Evolutionary conservation across 139 green algal species (phyloP), one percentile per base, ranked within the genome.

Genomic region (Auxenochlorella pyrenoidosa): DNA sequence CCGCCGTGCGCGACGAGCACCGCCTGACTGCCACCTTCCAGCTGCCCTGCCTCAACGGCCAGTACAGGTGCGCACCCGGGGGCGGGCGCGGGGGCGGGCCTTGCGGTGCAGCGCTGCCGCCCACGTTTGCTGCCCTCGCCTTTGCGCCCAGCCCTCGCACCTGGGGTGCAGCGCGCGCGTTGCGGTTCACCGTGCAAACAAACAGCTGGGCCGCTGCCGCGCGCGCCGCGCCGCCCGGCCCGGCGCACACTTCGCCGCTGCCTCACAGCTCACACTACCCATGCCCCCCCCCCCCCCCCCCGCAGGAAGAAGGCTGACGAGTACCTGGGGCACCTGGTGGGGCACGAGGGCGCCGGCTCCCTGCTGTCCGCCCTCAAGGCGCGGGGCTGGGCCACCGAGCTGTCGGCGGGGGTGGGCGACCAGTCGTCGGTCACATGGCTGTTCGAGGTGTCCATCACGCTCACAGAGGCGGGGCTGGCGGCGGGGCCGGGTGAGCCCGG

Each of bases 251-350:
- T n/a, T n/a, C n/a, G n/a, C n/a, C n/a, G n/a, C n/a, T n/a, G n/a
- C n/a, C n/a, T n/a, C n/a, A n/a, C n/a, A n/a, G n/a, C n/a, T n/a
- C n/a, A n/a, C n/a, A n/a, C n/a, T n/a, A n/a, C n/a, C n/a, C n/a
- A n/a, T n/a, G n/a, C 47, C 6, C 47, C 47, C 47, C 6, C 47
- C 30, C 30, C 66, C 41, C 32, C 30, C 0, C 5, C 3, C 24
- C 32, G 32, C 71, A 87, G 77, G 16, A 92, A 92, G 75, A 99
- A 99, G 91, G 89, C 96, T 0, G 96, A 98, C 26, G 93, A 98
- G 71, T 99, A 99, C 91, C 68, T 99, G 18, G 90, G 88, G 2
- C 97, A 99, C 90, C 93, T 99, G 38, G 86, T 99, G 63, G 97
- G 97, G 0, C 97, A 99, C 87, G 97, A 98, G 90, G 95, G 96